Evolutionary conservation across 371 early-diverging fungal species (phyloP).

Genomic region (Mortierella sp.): DNA sequence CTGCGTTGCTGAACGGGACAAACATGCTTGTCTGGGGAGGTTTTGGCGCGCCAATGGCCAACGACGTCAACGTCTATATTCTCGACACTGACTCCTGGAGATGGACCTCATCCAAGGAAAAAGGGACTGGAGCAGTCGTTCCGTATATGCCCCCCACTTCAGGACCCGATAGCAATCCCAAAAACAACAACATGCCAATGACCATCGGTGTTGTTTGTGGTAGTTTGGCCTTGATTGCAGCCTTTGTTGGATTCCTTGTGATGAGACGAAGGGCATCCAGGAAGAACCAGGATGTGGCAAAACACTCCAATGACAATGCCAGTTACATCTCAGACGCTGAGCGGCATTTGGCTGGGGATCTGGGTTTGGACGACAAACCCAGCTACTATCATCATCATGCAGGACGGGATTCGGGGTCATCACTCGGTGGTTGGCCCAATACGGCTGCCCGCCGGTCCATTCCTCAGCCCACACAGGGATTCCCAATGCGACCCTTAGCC

Average conservation of each 20-base stretch:
- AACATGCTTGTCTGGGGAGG: constrained; percentile 57
- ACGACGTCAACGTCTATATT: constrained; percentile 43
- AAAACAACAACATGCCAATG: constrained; percentile 23
- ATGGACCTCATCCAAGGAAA: constrained; percentile 41
- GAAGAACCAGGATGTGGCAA: constrained; percentile 5
- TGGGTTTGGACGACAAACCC: constrained; percentile 45
- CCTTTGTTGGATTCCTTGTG: constrained; percentile 32
- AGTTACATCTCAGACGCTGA: constrained; percentile 47
- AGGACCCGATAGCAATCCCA: background rate
- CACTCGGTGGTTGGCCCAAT: constrained; percentile 38
- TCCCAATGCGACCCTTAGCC: constrained; percentile 36
- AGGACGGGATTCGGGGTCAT: constrained; percentile 46
- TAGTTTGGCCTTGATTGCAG: constrained; percentile 32
- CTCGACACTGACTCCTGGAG: constrained; percentile 36
- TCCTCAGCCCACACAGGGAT: constrained; percentile 22
- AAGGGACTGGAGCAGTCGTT: no score
- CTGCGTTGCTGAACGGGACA: constrained; percentile 46
- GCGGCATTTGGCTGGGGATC: constrained; percentile 31
- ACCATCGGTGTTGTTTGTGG: constrained; percentile 50
- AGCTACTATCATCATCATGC: constrained; percentile 37
- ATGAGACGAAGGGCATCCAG: constrained; percentile 25
- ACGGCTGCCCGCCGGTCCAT: constrained; percentile 22
- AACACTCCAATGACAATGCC: constrained; percentile 18
- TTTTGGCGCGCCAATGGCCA: constrained; percentile 27
- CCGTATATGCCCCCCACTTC: background rate